Conservation (phyloP, 192 early-diverging fungal genomes). For the Rhizophlyctis rosea region DNA sequence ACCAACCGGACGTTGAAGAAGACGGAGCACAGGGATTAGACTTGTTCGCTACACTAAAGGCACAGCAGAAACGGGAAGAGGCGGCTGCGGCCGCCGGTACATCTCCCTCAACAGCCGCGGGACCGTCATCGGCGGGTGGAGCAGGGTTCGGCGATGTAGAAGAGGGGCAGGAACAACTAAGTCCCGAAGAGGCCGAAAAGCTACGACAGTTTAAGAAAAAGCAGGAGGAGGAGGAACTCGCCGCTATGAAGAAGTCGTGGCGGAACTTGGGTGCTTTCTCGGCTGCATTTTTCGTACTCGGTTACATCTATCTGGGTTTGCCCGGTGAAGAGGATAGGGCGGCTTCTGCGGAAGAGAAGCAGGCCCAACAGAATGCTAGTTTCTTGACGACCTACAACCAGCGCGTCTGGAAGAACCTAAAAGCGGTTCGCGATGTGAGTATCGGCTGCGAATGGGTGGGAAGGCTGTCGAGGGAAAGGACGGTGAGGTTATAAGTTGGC, state of each 20-base stretch:
- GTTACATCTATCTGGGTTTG: constrained; percentile 34
- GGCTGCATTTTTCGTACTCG: background rate
- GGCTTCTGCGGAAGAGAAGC: too few species aligned
- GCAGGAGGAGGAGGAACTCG: constrained; percentile 35
- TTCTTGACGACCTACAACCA: constrained; percentile 33
- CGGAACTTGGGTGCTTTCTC: constrained; percentile 7
- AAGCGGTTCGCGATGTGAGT: constrained; percentile 12
- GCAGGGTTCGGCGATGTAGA: constrained; percentile 3
- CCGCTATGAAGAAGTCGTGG: constrained; percentile 26
- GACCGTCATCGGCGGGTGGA: background rate
- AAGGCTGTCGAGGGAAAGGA: too few species aligned
- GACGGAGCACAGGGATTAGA: constrained; percentile 35
- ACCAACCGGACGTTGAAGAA: constrained; percentile 2
- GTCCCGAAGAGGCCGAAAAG: constrained; percentile 37
- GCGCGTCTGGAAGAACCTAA: constrained; percentile 33
- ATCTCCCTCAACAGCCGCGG: background rate
- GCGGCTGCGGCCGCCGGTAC: constrained; percentile 18
- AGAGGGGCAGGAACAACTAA: constrained; percentile 16
- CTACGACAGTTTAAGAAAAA: constrained; percentile 31
- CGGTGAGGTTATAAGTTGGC: too few species aligned
- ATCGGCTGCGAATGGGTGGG: too few species aligned
- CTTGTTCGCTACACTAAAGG: constrained; percentile 36
- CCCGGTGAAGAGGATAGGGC: constrained; percentile 31
- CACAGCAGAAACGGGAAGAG: constrained; percentile 29
- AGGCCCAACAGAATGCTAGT: constrained; percentile 14